A percentile compares a stretch with the other conserved stretches of the same genome.
phyloP scores from a whole-genome alignment of 75 land plant species.

The Adiantum capillusveneris region DNA sequence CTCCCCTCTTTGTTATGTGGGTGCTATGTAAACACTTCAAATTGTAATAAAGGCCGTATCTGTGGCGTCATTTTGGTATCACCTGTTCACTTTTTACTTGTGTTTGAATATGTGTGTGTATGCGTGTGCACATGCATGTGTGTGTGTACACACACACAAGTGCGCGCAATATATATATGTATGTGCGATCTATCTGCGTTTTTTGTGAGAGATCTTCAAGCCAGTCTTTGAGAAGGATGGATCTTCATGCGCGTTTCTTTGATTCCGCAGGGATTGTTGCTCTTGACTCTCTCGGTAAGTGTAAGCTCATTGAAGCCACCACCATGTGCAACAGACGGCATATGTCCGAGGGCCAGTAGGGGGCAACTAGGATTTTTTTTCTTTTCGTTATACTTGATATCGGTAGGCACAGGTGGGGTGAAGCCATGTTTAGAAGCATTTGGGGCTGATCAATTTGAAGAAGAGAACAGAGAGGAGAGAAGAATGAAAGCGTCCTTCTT shows the following conservation, averaged over 20 bases:
- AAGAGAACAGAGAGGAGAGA: conserved; percentile 21
- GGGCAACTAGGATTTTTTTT: conserved; percentile 52
- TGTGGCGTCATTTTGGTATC: too few relatives aligned
- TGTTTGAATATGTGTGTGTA: too few relatives aligned
- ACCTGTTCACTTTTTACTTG: too few relatives aligned
- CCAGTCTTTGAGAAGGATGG: too few relatives aligned
- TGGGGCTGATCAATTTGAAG: conserved; percentile 64
- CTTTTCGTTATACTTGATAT: conserved; percentile 52
- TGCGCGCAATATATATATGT: too few relatives aligned
- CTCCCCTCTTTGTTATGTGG: neutral
- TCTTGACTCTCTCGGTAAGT: conserved; percentile 34
- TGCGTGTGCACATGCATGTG: too few relatives aligned
- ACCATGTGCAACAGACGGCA: neutral
- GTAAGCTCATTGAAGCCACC: conserved; percentile 20
- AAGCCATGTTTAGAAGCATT: conserved; percentile 66
- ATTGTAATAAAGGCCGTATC: too few relatives aligned
- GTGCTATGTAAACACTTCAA: too few relatives aligned
- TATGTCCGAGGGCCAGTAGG: conserved; percentile 15
- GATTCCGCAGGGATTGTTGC: conserved; percentile 21
- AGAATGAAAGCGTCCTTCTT: conserved; percentile 27
- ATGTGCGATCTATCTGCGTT: too few relatives aligned
- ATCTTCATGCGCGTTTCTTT: too few relatives aligned
- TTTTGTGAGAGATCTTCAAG: too few relatives aligned
- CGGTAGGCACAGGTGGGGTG: conserved; percentile 55
- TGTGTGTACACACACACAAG: too few relatives aligned